Evolutionary conservation across 345 rosid genomes (phyloP), one percentile per base, ranked within the genome.

Genomic region (Zanthoxylum bungeanum): DNA sequence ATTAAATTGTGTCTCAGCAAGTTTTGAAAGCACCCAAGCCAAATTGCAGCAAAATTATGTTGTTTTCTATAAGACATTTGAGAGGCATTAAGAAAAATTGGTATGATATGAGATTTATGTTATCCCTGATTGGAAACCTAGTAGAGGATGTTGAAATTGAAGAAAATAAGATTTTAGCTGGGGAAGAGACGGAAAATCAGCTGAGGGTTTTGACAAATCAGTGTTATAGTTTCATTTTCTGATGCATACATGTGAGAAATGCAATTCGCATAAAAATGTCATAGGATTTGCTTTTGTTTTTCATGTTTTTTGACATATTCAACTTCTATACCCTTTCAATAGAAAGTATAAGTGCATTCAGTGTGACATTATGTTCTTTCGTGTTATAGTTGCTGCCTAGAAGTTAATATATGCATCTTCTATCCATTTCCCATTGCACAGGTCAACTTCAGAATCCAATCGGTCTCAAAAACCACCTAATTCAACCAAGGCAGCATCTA

Each of bases 371-470:
- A 44, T 44, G 19, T 19, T 6, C 19, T 44, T 37, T 44, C 4
- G 49, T 0, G 19, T 14, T 44, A 4, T 44, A 44, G 49, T 44
- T 44, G 12, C 49, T 44, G 49, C 49, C 34, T 37, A 68, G 14
- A 1, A 42, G 30, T 56, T n/a, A 36, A 44, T 60, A 10, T 30
- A 17, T 55, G 21, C 44, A 7, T 47, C 55, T 44, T 33, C 46
- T 36, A 21, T 22, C 37, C 17, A 24, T 64, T 63, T 31, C 44
- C 36, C 47, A 21, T 47, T 78, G 61, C 40, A 49, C 84, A 91
- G 97, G 83, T 76, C 91, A 79, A 73, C 79, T 68, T 81, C 84
- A 30, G 92, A 83, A 51, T 69, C 80, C 4, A 76, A 21, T 68
- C 82, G 37, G 66, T 34, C 87, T 68, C 85, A 71, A 22, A 83